Percentiles rank a stretch among this genome's conserved stretches.
phyloP scores from a whole-genome alignment of 2,329 filamentous ascomycete genomes.

The Albophoma yamanashiensis region DNA sequence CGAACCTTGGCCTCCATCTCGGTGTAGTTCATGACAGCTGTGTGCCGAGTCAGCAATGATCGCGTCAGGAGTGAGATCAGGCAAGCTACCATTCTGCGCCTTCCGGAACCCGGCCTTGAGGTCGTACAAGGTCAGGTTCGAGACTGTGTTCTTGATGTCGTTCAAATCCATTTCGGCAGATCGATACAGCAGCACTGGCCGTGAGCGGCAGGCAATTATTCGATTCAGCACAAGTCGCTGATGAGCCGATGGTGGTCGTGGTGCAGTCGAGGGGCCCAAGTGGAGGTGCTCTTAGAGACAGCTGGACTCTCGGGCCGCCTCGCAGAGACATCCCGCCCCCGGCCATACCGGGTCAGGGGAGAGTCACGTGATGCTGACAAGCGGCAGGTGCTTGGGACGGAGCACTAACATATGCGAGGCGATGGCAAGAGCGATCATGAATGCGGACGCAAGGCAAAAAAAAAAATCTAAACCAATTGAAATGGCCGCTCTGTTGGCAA shows the following conservation, averaged over 20 bases:
- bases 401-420: background rate
- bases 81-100: conserved; percentile 76
- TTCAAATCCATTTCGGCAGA: conserved; percentile 65
- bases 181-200: background rate
- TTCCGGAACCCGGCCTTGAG: conserved; percentile 91
- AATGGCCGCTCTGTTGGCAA: background rate
- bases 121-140: conserved; percentile 89
- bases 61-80: conserved; percentile 1
- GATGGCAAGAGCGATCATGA: background rate
- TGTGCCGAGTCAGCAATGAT: conserved; percentile 15
- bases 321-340: background rate
- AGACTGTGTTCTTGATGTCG: conserved; percentile 75
- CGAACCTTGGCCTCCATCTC: conserved; percentile 71
- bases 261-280: background rate
- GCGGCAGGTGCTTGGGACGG: background rate
- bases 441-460: too few species aligned
- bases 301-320: conserved; percentile 12
- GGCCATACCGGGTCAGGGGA: background rate
- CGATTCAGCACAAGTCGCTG: background rate
- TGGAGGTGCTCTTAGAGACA: conserved; percentile 7
- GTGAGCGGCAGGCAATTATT: background rate
- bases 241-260: background rate
- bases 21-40: conserved; percentile 96
- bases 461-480: background rate
- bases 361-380: background rate